A percentile compares a stretch with the other conserved stretches of the same genome.
phyloP scores from a whole-genome alignment of 371 early-diverging fungal genomes.

The Parasitella parasitica region DNA sequence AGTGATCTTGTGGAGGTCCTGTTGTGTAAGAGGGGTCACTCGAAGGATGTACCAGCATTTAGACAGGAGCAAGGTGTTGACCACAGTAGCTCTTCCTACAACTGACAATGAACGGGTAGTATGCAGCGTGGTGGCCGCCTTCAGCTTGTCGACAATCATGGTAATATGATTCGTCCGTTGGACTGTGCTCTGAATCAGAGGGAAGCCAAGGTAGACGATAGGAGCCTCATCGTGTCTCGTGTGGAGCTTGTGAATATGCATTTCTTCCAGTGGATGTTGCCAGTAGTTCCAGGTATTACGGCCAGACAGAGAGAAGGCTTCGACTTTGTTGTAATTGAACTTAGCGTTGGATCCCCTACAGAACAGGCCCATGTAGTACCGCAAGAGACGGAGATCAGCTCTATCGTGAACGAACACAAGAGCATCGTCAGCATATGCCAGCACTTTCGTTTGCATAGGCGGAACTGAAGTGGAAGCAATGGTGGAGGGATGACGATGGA shows the following conservation, averaged over 20 bases:
- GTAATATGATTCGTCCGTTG: too few species aligned
- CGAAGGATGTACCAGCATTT: too few species aligned
- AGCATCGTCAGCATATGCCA: too few species aligned
- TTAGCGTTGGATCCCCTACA: constrained; percentile 15
- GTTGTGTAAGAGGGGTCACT: too few species aligned
- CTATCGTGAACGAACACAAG: too few species aligned
- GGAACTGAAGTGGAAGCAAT: too few species aligned
- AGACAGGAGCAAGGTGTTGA: too few species aligned
- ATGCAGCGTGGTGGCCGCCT: neutral
- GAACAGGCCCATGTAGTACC: too few species aligned
- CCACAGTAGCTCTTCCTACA: neutral
- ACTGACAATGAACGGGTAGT: neutral
- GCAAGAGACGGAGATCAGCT: too few species aligned
- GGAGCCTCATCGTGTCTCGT: neutral
- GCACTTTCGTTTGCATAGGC: too few species aligned
- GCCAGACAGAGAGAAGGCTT: constrained; percentile 7
- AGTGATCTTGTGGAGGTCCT: too few species aligned
- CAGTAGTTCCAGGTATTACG: neutral
- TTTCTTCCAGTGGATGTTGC: neutral
- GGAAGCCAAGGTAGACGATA: neutral
- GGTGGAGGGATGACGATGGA: too few species aligned
- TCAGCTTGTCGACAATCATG: neutral
- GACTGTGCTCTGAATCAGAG: neutral
- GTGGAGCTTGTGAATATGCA: neutral
- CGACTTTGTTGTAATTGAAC: constrained; percentile 7